Base-by-base conservation (phyloP, 108 stramenopile genomes). In the Discostella pseudostelligera region DNA sequence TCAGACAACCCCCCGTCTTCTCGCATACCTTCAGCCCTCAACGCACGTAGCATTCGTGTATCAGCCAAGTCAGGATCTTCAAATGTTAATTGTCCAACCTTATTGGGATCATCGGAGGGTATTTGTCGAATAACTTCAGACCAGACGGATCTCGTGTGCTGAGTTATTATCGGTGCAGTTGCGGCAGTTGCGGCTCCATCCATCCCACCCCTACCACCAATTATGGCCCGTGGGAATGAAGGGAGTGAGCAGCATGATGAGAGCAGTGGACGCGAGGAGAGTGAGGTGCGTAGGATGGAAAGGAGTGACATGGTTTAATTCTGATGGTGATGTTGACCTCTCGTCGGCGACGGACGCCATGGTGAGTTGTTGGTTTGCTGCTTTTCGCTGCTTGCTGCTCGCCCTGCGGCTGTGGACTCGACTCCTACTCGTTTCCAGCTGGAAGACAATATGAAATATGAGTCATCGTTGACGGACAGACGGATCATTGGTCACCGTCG, bases 41-140 rank as follows among this genome's bases (percentile, higher is more conserved):
- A 17, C 12, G 65, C 65, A 24, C 76, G 70, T n/a, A 32, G 46
- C 32, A 72, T 78, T 16, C 76, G 64, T 40, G 47, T 45, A 61
- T 72, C 76, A 25, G 65, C 48, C 65, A 67, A 45, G 59, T 78
- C 76, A 8, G 69, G 69, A 54, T 78, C 70, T 58, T 78, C 76
- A 56, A 72, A 78, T 16, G 65, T 60, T 39, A 72, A 42, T 49
- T 59, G 37, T 16, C 76, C 76, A 35, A 56, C 56, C 16, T 45
- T 55, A 22, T 68, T 36, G 11, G 76, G 76, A 37, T 78, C 76
- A 0, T 72, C 65, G 14, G 70, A 66, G 12, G 70, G 70, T 10
- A 68, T 24, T 50, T 69, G 74, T 55, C 70, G 70, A 0, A 78
- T 32, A 7, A 72, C 70, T 37, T 78, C 76, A 5, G 49, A 65